Evolutionary conservation across 1,139 yeast species (phyloP).

Genomic region (Pneumocystis carinii): DNA sequence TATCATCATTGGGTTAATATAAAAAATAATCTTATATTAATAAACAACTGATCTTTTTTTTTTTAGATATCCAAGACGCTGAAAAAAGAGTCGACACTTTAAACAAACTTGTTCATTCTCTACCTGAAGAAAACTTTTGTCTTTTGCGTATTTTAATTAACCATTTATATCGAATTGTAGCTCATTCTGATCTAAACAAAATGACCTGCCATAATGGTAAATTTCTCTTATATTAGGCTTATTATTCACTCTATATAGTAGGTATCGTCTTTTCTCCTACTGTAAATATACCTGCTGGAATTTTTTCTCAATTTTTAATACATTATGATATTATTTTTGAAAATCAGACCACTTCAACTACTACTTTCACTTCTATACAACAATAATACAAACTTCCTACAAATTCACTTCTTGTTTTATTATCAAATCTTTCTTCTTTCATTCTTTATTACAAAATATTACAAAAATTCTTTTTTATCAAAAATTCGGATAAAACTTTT

Average conservation of each 20-base stretch:
- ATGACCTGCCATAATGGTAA: conserved; percentile 56
- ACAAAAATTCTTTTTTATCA: too few relatives aligned
- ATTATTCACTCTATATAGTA: conserved; percentile 19
- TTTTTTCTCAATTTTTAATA: conserved; percentile 45
- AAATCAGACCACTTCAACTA: background rate
- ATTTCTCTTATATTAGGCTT: background rate
- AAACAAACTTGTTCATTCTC: conserved; percentile 22
- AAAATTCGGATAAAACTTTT: too few relatives aligned
- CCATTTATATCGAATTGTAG: conserved; percentile 50
- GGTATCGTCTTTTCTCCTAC: conserved; percentile 84
- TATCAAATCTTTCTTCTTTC: too few relatives aligned
- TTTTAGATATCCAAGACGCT: conserved; percentile 25
- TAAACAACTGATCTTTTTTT: conserved; percentile 18
- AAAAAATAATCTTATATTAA: background rate
- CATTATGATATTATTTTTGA: conserved; percentile 49
- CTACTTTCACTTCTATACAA: background rate
- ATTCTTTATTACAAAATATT: too few relatives aligned
- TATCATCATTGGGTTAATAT: conserved; percentile 14
- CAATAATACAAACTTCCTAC: background rate
- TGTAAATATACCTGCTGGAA: conserved; percentile 51
- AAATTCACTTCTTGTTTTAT: too few relatives aligned
- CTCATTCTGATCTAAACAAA: conserved; percentile 51
- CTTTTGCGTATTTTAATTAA: conserved; percentile 51
- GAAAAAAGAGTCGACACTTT: conserved; percentile 23
- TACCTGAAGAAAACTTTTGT: conserved; percentile 43